phyloP scores from a whole-genome alignment of 2,329 filamentous ascomycete genomes.

The Blastomyces parvus region DNA sequence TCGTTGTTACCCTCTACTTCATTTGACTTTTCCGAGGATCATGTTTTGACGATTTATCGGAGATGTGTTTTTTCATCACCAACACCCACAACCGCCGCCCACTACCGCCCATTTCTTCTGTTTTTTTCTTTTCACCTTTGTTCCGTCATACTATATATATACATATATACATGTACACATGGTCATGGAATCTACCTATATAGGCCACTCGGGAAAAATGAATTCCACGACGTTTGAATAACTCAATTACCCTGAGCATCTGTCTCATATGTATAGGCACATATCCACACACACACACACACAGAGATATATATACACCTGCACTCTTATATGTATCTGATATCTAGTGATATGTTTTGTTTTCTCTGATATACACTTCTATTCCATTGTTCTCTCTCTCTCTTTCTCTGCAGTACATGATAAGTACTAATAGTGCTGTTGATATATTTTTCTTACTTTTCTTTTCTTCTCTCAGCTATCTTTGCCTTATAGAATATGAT shows the following conservation, averaged over 20 bases:
- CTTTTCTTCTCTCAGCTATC: background rate
- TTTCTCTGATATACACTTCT: background rate
- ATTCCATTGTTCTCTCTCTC: background rate
- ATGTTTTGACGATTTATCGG: constrained; percentile 3
- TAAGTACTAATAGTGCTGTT: background rate
- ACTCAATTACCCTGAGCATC: background rate
- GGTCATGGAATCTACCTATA: background rate
- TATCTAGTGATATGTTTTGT: background rate
- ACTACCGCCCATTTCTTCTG: background rate
- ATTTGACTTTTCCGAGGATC: background rate
- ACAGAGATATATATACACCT: too few species aligned
- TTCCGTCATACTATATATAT: background rate
- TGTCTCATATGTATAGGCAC: background rate
- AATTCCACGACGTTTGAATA: background rate
- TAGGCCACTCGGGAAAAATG: background rate
- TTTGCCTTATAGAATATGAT: background rate
- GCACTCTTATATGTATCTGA: background rate
- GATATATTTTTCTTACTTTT: background rate
- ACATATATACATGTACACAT: background rate
- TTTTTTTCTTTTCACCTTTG: background rate
- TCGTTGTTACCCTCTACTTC: background rate
- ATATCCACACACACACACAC: background rate
- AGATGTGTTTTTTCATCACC: background rate
- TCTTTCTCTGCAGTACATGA: background rate
- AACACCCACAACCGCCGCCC: background rate